Conservation (phyloP, 768 basidiomycete genomes). For the Lentinula detonsa region DNA sequence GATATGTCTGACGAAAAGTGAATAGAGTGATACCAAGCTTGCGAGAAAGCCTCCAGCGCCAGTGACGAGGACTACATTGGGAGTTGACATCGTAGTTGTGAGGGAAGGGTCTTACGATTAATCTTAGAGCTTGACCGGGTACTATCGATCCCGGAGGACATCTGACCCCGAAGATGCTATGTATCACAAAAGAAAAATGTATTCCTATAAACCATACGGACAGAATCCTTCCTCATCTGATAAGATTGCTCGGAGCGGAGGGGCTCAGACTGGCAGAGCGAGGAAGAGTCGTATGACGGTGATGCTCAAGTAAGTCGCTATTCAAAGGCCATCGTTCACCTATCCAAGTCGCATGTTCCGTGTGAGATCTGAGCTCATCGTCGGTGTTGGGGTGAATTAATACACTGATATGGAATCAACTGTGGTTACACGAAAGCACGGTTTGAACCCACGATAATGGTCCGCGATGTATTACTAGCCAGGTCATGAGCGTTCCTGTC, state of each 20-base stretch:
- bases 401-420: constrained; percentile 33
- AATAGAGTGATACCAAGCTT: neutral
- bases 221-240: too few species aligned
- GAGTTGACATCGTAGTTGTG: constrained; percentile 1
- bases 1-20: neutral
- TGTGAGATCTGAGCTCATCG: constrained; percentile 51
- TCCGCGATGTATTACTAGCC: constrained; percentile 62
- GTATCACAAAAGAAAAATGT: neutral
- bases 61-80: constrained; percentile 3
- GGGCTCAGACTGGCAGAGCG: neutral
- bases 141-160: neutral
- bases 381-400: constrained; percentile 68
- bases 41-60: constrained; percentile 6
- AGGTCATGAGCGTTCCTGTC: constrained; percentile 64
- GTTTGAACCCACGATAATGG: constrained; percentile 55
- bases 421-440: neutral
- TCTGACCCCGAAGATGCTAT: neutral
- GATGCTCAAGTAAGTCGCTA: constrained; percentile 28
- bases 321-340: constrained; percentile 54
- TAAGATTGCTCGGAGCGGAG: neutral
- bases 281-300: neutral
- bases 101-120: neutral
- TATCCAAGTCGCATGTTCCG: constrained; percentile 62
- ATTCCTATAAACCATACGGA: too few species aligned
- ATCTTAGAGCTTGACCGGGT: too few species aligned